These are phyloP conservation scores for Dipodascopsis uninucleata DNA, from an alignment of 805 yeast genomes.

Conservation along the genomic window DNA sequence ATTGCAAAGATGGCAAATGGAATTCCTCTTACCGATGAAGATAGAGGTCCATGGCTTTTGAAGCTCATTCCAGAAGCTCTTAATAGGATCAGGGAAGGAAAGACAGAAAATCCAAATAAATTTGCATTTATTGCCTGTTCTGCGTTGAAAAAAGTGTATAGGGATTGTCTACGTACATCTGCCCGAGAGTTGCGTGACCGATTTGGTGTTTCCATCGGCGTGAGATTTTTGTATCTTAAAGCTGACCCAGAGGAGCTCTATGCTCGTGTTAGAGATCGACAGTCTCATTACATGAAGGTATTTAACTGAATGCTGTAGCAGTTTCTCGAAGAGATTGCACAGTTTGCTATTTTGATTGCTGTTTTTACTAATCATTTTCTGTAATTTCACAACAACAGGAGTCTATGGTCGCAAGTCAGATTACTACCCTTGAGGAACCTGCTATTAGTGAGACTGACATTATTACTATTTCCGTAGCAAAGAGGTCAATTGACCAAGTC, in stretches of 20 bases:
- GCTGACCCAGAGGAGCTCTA: constrained; percentile 60
- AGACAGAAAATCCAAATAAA: constrained; percentile 12
- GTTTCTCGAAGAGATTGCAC: background rate
- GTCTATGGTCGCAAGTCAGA: constrained; percentile 28
- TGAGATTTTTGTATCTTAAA: constrained; percentile 63
- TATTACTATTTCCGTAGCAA: constrained; percentile 20
- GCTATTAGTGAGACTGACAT: constrained; percentile 27
- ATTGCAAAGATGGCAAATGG: constrained; percentile 80
- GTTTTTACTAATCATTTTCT: background rate
- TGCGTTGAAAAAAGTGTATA: constrained; percentile 68
- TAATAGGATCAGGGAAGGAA: constrained; percentile 37
- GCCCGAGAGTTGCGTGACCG: constrained; percentile 28
- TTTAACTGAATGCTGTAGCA: too few relatives aligned
- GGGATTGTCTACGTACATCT: constrained; percentile 53
- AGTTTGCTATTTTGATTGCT: background rate
- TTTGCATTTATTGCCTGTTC: constrained; percentile 74
- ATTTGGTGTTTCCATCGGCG: constrained; percentile 34
- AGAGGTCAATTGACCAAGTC: constrained; percentile 20
- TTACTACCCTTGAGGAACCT: constrained; percentile 26
- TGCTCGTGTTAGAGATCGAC: constrained; percentile 58
- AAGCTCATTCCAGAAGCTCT: constrained; percentile 40
- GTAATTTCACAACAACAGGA: constrained; percentile 13
- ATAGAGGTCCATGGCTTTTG: constrained; percentile 86
- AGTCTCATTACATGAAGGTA: constrained; percentile 79
- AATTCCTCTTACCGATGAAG: constrained; percentile 79